phyloP scores from a whole-genome alignment of 768 basidiomycete species.

The Boletus insuetus region DNA sequence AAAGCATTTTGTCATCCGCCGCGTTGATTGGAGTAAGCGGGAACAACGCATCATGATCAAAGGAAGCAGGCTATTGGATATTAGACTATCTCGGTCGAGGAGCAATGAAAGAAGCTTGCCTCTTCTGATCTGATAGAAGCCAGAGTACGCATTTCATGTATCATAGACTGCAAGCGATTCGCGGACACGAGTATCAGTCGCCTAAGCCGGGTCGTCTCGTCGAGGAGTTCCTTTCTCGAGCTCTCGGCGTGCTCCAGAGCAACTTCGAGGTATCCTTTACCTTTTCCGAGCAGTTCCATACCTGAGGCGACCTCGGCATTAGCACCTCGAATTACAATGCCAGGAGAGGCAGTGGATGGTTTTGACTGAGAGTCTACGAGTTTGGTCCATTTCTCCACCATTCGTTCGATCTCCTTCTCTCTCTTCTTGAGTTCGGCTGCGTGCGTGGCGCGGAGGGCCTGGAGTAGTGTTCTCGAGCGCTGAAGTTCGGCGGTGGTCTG shows the following conservation, averaged over 20 bases:
- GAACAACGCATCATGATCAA: constrained; percentile 50
- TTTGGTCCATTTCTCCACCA: constrained; percentile 72
- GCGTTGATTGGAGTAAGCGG: constrained; percentile 50
- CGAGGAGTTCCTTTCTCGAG: constrained; percentile 55
- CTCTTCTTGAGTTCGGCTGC: constrained; percentile 74
- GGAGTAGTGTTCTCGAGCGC: constrained; percentile 65
- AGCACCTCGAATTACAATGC: constrained; percentile 48
- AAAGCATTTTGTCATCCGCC: constrained; percentile 46
- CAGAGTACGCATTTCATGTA: constrained; percentile 44
- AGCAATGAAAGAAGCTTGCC: constrained; percentile 33
- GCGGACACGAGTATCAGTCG: constrained; percentile 58
- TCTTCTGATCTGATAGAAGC: constrained; percentile 45
- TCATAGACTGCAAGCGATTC: constrained; percentile 60
- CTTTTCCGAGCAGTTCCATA: constrained; percentile 45
- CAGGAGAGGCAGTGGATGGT: constrained; percentile 45
- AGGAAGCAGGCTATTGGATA: constrained; percentile 39
- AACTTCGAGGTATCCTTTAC: constrained; percentile 56
- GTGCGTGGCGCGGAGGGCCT: constrained; percentile 66
- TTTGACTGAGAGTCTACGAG: constrained; percentile 67
- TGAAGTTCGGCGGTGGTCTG: constrained; percentile 68
- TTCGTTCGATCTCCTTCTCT: constrained; percentile 76
- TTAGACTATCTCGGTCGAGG: constrained; percentile 2
- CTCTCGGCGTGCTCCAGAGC: constrained; percentile 74
- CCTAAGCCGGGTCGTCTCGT: constrained; percentile 64
- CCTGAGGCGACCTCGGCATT: constrained; percentile 50